Evolutionary conservation across 306 rosid species (phyloP).

Genomic region (Abrus pulchellus): DNA sequence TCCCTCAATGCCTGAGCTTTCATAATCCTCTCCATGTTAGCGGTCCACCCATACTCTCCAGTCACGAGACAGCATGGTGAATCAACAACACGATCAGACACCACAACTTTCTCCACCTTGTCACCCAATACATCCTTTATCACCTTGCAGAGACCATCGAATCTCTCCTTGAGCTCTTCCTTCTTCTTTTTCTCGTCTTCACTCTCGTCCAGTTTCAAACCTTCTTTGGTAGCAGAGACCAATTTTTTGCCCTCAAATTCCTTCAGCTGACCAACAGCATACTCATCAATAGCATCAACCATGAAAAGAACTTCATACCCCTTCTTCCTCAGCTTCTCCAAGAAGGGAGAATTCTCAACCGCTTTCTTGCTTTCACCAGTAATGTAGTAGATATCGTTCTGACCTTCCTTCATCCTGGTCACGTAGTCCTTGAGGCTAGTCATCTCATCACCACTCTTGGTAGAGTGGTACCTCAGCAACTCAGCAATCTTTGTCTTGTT

Average conservation of each 20-base stretch:
- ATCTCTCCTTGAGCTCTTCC: conserved; percentile 71
- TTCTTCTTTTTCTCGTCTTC: conserved; percentile 74
- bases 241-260: conserved; percentile 87
- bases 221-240: conserved; percentile 93
- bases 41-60: conserved; percentile 92
- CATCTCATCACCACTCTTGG: conserved; percentile 89
- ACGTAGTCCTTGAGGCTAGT: conserved; percentile 89
- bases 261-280: conserved; percentile 86
- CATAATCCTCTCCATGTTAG: conserved; percentile 93
- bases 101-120: conserved; percentile 80
- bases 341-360: conserved; percentile 87
- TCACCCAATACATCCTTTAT: conserved; percentile 88
- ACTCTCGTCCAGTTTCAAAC: conserved; percentile 75
- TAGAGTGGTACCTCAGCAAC: conserved; percentile 80
- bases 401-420: conserved; percentile 94
- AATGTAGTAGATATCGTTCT: conserved; percentile 79
- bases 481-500: conserved; percentile 86
- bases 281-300: conserved; percentile 94
- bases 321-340: conserved; percentile 88
- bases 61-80: conserved; percentile 95
- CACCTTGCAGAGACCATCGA: conserved; percentile 84
- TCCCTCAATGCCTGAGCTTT: conserved; percentile 91
- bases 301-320: conserved; percentile 80
- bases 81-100: conserved; percentile 84
- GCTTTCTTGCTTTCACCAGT: conserved; percentile 93